A percentile compares a stretch with the other conserved stretches of the same genome.
These are phyloP conservation scores for Vitis hybrid DNA, from an alignment of 177 flowering plant genomes.

Conservation along the genomic window DNA sequence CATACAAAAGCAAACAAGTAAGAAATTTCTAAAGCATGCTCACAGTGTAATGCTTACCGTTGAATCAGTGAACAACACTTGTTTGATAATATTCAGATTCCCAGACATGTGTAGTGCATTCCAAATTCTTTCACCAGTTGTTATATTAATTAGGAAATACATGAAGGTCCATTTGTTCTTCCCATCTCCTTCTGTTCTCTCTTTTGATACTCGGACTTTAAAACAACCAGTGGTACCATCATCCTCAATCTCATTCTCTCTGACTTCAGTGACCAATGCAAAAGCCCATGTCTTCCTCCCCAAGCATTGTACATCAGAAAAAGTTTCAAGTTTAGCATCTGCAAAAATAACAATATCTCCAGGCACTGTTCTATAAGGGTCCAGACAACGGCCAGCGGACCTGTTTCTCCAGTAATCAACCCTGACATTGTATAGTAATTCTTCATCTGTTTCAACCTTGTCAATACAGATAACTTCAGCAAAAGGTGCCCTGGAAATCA, in stretches of 20 bases:
- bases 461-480: constrained; percentile 29
- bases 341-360: constrained; percentile 48
- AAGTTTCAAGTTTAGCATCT: constrained; percentile 40
- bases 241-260: constrained; percentile 18
- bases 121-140: constrained; percentile 62
- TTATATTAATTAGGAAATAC: constrained; percentile 45
- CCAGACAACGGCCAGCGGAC: constrained; percentile 30
- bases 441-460: constrained; percentile 18
- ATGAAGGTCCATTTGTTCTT: constrained; percentile 38
- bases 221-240: constrained; percentile 20
- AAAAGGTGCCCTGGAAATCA: constrained; percentile 24
- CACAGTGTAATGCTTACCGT: constrained; percentile 29
- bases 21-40: no score
- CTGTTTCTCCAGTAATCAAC: constrained; percentile 57
- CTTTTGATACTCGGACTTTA: constrained; percentile 32
- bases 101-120: constrained; percentile 31
- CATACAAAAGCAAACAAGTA: no score
- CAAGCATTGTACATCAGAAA: constrained; percentile 32
- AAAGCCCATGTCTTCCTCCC: constrained; percentile 40
- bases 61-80: constrained; percentile 27
- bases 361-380: constrained; percentile 45
- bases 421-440: constrained; percentile 28
- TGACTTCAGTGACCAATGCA: constrained; percentile 11
- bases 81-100: constrained; percentile 38
- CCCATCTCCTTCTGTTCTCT: constrained; percentile 17